A percentile compares a stretch with the other conserved stretches of the same genome.
Conservation (phyloP, 495 filamentous ascomycete species). For the Astrothelium subdiscretum region DNA sequence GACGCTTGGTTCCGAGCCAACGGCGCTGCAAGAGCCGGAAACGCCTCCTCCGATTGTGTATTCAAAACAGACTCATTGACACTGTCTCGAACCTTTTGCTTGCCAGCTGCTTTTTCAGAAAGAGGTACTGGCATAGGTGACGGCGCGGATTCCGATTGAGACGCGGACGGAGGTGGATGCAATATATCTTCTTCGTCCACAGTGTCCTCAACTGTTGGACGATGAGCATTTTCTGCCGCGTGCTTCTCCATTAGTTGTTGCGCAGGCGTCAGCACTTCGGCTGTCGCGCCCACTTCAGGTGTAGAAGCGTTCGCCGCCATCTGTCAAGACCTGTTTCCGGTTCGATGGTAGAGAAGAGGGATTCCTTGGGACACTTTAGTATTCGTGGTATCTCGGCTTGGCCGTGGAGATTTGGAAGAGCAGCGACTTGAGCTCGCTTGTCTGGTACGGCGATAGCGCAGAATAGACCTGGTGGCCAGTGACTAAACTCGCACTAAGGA, state of each 20-base stretch:
- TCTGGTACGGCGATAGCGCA: too few relatives aligned
- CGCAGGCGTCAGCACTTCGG: conserved; percentile 38
- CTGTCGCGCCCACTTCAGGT: conserved; percentile 29
- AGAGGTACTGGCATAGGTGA: conserved; percentile 29
- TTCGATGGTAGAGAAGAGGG: background rate
- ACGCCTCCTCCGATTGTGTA: conserved; percentile 75
- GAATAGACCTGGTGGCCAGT: background rate
- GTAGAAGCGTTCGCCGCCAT: conserved; percentile 23
- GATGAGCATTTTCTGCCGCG: conserved; percentile 45
- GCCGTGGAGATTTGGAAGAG: too few relatives aligned
- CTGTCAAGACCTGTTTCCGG: background rate
- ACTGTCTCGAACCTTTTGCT: conserved; percentile 42
- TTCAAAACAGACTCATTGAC: conserved; percentile 46
- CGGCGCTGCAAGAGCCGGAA: conserved; percentile 71
- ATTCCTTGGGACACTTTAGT: too few relatives aligned
- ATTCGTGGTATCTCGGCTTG: too few relatives aligned
- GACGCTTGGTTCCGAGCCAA: conserved; percentile 47
- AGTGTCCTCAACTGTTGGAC: conserved; percentile 64
- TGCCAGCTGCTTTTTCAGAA: conserved; percentile 49
- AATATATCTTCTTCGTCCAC: conserved; percentile 65
- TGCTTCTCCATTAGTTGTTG: conserved; percentile 72
- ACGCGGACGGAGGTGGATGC: conserved; percentile 42
- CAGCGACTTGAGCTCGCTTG: too few relatives aligned
- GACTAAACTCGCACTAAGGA: background rate
- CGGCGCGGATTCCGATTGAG: conserved; percentile 26